Percentiles rank a stretch among this genome's conserved stretches.
These are phyloP conservation scores for Tricholoma matsutake DNA, from an alignment of 768 basidiomycete species.

Conservation along the genomic window DNA sequence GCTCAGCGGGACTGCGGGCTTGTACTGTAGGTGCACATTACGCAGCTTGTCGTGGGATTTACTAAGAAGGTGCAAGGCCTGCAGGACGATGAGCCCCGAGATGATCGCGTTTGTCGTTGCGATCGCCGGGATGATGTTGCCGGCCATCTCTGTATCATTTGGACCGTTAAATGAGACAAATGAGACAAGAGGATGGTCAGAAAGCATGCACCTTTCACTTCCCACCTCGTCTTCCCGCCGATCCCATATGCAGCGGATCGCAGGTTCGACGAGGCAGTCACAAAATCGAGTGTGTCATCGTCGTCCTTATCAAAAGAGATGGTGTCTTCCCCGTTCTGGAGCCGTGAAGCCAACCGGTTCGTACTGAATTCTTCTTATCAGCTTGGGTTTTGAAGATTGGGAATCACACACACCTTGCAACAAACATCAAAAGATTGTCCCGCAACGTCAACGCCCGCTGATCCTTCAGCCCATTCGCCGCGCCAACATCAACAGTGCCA, in stretches of 20 bases:
- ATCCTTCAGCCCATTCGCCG: constrained; percentile 59
- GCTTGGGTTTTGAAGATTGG: neutral
- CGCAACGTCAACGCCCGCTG: constrained; percentile 73
- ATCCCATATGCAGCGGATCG: constrained; percentile 91
- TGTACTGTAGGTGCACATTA: constrained; percentile 78
- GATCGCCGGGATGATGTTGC: constrained; percentile 99
- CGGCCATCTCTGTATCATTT: constrained; percentile 81
- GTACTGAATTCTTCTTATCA: constrained; percentile 45
- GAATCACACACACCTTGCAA: constrained; percentile 61
- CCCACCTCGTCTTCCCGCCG: constrained; percentile 86
- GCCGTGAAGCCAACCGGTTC: constrained; percentile 69
- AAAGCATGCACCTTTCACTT: constrained; percentile 77
- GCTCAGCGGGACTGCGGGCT: constrained; percentile 75
- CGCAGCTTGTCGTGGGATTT: constrained; percentile 58
- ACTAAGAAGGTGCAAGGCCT: constrained; percentile 82
- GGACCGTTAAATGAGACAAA: neutral
- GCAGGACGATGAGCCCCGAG: constrained; percentile 91
- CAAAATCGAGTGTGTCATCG: constrained; percentile 95
- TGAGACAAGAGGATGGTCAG: neutral
- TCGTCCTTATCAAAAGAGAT: constrained; percentile 98
- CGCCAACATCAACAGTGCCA: constrained; percentile 16
- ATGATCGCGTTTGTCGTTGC: constrained; percentile 99
- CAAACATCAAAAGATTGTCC: constrained; percentile 82
- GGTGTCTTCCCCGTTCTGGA: constrained; percentile 61
- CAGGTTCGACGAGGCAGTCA: constrained; percentile 91